Percentiles rank a stretch among this genome's conserved stretches.
Conservation (phyloP, 2,329 filamentous ascomycete species). For the Trichophyton benhamiae region DNA sequence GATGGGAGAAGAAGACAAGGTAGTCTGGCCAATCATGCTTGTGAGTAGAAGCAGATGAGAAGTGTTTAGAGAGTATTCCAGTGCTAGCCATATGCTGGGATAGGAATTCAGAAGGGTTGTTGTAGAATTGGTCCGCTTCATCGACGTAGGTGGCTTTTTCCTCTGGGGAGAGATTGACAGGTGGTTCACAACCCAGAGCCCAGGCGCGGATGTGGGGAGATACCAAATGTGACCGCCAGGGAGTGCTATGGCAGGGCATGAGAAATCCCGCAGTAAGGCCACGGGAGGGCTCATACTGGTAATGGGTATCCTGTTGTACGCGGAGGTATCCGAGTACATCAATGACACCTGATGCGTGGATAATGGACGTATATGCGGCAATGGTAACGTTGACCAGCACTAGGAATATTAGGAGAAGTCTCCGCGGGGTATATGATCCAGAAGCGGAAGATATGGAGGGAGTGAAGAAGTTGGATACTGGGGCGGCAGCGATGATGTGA, state of each 20-base stretch:
- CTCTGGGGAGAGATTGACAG: constrained; percentile 50
- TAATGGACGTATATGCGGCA: constrained; percentile 58
- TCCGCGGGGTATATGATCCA: constrained; percentile 33
- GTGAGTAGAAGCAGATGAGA: neutral
- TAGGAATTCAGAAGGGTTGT: constrained; percentile 48
- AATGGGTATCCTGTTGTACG: constrained; percentile 44
- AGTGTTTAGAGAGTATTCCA: constrained; percentile 5
- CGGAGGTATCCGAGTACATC: constrained; percentile 64
- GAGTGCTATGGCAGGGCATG: constrained; percentile 91
- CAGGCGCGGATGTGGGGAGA: constrained; percentile 64
- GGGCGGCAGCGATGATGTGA: constrained; percentile 63
- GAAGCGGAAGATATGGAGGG: constrained; percentile 27
- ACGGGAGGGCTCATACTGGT: neutral
- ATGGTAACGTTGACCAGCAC: constrained; percentile 58
- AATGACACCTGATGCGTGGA: constrained; percentile 72
- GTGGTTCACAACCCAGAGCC: constrained; percentile 83
- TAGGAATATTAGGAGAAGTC: constrained; percentile 43
- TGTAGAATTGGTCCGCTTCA: constrained; percentile 86
- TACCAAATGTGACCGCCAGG: constrained; percentile 81
- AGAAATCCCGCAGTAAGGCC: constrained; percentile 59
- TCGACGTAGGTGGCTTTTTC: constrained; percentile 63
- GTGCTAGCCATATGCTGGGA: constrained; percentile 38
- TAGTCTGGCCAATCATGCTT: constrained; percentile 37
- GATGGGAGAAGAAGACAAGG: constrained; percentile 44
- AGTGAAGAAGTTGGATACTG: constrained; percentile 53